These are phyloP conservation scores for Paspalum vaginatum DNA, from an alignment of 176 grass and related monocot genomes.

Conservation along the genomic window DNA sequence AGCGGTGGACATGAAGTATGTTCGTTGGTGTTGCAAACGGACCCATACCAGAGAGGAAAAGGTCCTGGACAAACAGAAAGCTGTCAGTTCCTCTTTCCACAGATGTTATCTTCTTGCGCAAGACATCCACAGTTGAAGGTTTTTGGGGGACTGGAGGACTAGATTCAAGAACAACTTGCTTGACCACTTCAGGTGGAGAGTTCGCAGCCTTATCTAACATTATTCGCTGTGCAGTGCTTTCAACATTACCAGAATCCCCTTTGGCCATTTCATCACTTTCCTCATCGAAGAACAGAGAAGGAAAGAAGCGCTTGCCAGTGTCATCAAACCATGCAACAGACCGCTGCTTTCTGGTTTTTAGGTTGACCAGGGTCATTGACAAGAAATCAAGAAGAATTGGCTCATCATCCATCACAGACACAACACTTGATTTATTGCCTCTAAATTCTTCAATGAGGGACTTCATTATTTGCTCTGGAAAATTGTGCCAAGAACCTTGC, in stretches of 20 bases:
- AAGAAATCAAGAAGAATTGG: slow-evolving; percentile 70
- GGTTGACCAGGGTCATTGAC: slow-evolving; percentile 66
- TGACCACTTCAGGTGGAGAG: slow-evolving; percentile 62
- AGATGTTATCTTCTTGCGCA: slow-evolving; percentile 67
- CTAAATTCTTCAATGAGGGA: slow-evolving; percentile 62
- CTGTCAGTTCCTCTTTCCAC: slow-evolving; percentile 58
- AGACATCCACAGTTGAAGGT: slow-evolving; percentile 49
- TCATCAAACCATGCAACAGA: slow-evolving; percentile 82
- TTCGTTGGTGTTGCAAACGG: slow-evolving; percentile 57
- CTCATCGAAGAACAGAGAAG: slow-evolving; percentile 63
- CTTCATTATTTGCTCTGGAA: slow-evolving; percentile 59
- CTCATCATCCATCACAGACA: slow-evolving; percentile 53
- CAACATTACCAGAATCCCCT: slow-evolving; percentile 24
- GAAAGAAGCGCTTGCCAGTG: slow-evolving; percentile 60
- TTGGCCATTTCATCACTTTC: slow-evolving; percentile 28
- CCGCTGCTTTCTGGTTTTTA: slow-evolving; percentile 57
- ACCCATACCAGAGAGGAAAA: slow-evolving; percentile 82
- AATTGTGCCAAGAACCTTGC: slow-evolving; percentile 58
- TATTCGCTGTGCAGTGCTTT: slow-evolving; percentile 35
- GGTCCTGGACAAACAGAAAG: slow-evolving; percentile 59
- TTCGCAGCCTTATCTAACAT: slow-evolving; percentile 38
- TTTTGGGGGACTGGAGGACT: slow-evolving; percentile 40
- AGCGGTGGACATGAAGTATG: slow-evolving; percentile 67
- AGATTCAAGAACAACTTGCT: slow-evolving; percentile 65
- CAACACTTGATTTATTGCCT: slow-evolving; percentile 54